These are phyloP conservation scores for Ustilago nuda DNA, from an alignment of 1,284 basidiomycete genomes.

Conservation along the genomic window DNA sequence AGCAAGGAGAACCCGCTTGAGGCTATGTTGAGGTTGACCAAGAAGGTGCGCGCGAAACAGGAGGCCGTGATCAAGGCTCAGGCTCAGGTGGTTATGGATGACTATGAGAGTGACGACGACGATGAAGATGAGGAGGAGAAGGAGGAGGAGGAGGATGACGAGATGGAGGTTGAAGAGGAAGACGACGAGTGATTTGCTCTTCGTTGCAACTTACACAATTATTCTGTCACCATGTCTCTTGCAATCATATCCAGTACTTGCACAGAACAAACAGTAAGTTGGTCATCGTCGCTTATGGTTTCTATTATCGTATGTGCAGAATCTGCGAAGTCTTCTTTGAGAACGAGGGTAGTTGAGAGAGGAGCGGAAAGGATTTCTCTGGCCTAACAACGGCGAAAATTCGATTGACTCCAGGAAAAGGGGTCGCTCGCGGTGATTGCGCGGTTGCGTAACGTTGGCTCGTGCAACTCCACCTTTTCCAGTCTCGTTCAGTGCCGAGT, in stretches of 20 bases:
- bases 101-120: conserved; percentile 48
- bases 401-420: not conserved
- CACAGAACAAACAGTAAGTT: too few relatives aligned
- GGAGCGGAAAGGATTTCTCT: not conserved
- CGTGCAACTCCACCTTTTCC: not conserved
- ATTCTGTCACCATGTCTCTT: not conserved
- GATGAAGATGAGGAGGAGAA: conserved; percentile 25
- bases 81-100: conserved; percentile 52
- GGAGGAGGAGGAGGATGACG: conserved; percentile 33
- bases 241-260: too few relatives aligned
- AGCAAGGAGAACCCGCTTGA: conserved; percentile 62
- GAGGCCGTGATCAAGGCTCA: conserved; percentile 57
- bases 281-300: too few relatives aligned
- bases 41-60: conserved; percentile 67
- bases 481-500: too few relatives aligned
- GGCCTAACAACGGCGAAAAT: not conserved
- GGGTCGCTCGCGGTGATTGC: not conserved
- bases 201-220: not conserved
- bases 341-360: too few relatives aligned
- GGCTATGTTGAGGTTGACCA: conserved; percentile 58
- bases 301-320: too few relatives aligned
- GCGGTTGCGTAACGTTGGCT: too few relatives aligned
- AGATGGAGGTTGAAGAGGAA: conserved; percentile 42
- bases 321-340: too few relatives aligned
- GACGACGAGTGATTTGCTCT: conserved; percentile 32